phyloP scores from a whole-genome alignment of 306 rosid genomes.

The Biancaea sappan region DNA sequence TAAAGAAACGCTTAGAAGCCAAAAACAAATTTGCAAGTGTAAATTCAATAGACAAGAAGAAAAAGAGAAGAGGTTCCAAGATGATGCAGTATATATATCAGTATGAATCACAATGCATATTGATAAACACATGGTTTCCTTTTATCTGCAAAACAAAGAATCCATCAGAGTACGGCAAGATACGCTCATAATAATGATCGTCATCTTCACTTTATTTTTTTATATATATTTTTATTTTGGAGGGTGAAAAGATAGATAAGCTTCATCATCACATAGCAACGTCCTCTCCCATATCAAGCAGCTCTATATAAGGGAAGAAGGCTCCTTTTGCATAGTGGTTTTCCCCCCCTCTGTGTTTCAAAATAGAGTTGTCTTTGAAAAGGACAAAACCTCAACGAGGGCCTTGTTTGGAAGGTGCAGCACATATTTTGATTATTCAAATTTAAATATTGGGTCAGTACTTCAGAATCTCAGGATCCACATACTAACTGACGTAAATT shows the following conservation, averaged over 20 bases:
- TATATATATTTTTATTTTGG: too few species aligned
- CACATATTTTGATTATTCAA: too few species aligned
- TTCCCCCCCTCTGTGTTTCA: neutral
- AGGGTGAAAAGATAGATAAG: neutral
- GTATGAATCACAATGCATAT: neutral
- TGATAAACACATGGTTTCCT: neutral
- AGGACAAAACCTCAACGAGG: too few species aligned
- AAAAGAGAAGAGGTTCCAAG: neutral
- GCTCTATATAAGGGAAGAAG: neutral
- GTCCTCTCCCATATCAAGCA: too few species aligned
- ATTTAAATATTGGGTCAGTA: too few species aligned
- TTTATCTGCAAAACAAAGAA: constrained; percentile 12
- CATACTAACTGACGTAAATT: too few species aligned
- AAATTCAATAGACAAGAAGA: neutral
- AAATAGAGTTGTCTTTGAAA: too few species aligned
- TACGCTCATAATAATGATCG: neutral
- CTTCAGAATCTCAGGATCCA: too few species aligned
- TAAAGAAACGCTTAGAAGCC: neutral
- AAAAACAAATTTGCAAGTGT: neutral
- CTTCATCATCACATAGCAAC: neutral
- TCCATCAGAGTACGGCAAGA: constrained; percentile 34
- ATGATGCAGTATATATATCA: too few species aligned
- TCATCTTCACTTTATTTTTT: neutral
- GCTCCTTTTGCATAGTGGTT: neutral
- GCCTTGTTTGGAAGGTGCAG: too few species aligned